Percentiles rank a stretch among this genome's conserved stretches.
These are phyloP conservation scores for Datura wrightii DNA, from an alignment of 257 asterid species.

Conservation along the genomic window DNA sequence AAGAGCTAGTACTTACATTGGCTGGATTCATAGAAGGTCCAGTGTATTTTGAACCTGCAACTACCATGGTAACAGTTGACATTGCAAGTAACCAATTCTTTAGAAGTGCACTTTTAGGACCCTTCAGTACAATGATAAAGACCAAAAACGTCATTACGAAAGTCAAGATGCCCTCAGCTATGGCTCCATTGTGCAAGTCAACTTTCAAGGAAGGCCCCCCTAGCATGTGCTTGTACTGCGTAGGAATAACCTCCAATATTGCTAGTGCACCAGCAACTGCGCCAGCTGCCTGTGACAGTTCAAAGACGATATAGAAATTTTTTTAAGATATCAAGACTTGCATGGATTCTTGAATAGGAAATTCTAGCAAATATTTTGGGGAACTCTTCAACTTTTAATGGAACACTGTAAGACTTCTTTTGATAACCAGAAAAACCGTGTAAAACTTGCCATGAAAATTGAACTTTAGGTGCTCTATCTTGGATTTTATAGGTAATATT, in stretches of 20 bases:
- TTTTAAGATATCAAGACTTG: not conserved
- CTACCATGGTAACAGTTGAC: conserved; percentile 65
- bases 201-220: conserved; percentile 85
- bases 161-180: conserved; percentile 89
- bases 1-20: conserved; percentile 59
- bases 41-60: conserved; percentile 76
- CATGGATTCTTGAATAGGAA: not conserved
- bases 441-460: not conserved
- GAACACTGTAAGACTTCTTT: not conserved
- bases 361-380: not conserved
- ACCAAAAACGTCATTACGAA: conserved; percentile 69
- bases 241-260: conserved; percentile 72
- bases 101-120: conserved; percentile 63
- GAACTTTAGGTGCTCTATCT: conserved; percentile 15
- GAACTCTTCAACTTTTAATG: conserved; percentile 1
- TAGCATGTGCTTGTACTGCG: conserved; percentile 72
- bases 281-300: conserved; percentile 71
- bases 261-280: conserved; percentile 84
- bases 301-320: not conserved
- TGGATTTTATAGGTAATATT: not conserved
- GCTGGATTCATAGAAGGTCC: conserved; percentile 99
- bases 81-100: conserved; percentile 75
- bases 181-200: conserved; percentile 85
- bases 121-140: conserved; percentile 63
- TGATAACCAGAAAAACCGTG: not conserved